Percentiles rank a stretch among this genome's conserved stretches.
Evolutionary conservation across 257 asterid genomes (phyloP).

Genomic region (Fraxinus anomala): DNA sequence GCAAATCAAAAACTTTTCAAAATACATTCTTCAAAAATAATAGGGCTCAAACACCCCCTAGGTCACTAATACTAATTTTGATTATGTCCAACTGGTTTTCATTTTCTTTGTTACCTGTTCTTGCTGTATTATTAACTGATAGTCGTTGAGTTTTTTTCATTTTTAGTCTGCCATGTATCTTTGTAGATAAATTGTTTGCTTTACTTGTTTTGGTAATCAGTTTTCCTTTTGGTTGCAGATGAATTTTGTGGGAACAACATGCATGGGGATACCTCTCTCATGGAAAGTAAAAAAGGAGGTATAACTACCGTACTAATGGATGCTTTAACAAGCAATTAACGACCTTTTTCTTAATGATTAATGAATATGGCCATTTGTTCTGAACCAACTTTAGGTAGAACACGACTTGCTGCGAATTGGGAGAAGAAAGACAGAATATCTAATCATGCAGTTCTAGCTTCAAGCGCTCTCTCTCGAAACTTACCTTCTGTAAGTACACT

Average conservation of each 20-base stretch:
- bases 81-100: conserved; percentile 17
- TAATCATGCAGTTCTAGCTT: conserved; percentile 46
- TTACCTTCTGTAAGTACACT: conserved; percentile 41
- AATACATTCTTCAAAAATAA: too few relatives aligned
- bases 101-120: conserved; percentile 12
- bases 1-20: too few relatives aligned
- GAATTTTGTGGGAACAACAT: conserved; percentile 52
- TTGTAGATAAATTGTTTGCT: conserved; percentile 14
- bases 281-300: conserved; percentile 74
- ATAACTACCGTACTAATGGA: conserved; percentile 25
- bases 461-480: conserved; percentile 56
- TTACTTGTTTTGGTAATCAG: conserved; percentile 7
- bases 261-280: conserved; percentile 51
- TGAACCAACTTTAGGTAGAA: conserved; percentile 50
- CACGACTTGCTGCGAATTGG: conserved; percentile 57
- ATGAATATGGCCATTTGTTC: conserved; percentile 19
- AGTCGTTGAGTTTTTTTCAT: not conserved
- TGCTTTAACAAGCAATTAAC: conserved; percentile 11
- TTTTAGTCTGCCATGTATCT: conserved; percentile 7
- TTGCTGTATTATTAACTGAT: not conserved
- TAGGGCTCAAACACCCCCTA: too few relatives aligned
- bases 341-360: conserved; percentile 2
- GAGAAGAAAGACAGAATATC: conserved; percentile 69
- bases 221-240: conserved; percentile 40
- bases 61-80: conserved; percentile 9